Percentiles rank a stretch among this genome's conserved stretches.
phyloP scores from a whole-genome alignment of 768 basidiomycete species.

The Nevesoporus exiguus region DNA sequence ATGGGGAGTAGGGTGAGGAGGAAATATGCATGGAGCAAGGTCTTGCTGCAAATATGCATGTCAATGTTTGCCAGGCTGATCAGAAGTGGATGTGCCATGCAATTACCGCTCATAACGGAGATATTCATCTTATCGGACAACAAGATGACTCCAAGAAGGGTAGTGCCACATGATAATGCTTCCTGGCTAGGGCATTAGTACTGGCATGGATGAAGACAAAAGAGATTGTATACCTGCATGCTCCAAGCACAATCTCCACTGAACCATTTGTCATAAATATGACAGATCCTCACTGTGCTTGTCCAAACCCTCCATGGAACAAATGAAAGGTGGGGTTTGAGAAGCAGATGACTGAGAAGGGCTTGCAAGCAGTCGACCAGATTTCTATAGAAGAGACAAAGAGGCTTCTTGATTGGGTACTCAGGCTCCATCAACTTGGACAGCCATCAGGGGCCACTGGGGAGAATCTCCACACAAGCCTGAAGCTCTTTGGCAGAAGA shows the following conservation, averaged over 20 bases:
- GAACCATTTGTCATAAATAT: background rate
- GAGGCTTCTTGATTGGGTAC: background rate
- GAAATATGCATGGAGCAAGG: conserved; percentile 6
- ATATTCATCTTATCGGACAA: background rate
- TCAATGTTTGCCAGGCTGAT: conserved; percentile 15
- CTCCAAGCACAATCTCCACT: background rate
- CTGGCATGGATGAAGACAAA: background rate
- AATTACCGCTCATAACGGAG: background rate
- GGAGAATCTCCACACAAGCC: background rate
- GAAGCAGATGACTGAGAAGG: background rate
- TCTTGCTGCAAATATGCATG: conserved; percentile 10
- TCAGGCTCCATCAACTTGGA: background rate
- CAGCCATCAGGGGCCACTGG: background rate
- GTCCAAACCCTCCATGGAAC: background rate
- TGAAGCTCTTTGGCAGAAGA: background rate
- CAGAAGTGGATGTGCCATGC: background rate
- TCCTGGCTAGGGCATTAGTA: background rate
- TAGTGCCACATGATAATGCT: background rate
- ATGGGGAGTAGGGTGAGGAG: conserved; percentile 4
- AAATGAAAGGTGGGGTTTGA: background rate
- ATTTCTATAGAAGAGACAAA: background rate
- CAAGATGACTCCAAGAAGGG: background rate
- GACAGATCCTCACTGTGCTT: background rate
- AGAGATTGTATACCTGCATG: background rate
- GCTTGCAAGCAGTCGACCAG: no score